Evolutionary conservation across 2,329 filamentous ascomycete species (phyloP), one percentile per base, ranked within the genome.

Genomic region (Phaeosphaeriaceae sp.): DNA sequence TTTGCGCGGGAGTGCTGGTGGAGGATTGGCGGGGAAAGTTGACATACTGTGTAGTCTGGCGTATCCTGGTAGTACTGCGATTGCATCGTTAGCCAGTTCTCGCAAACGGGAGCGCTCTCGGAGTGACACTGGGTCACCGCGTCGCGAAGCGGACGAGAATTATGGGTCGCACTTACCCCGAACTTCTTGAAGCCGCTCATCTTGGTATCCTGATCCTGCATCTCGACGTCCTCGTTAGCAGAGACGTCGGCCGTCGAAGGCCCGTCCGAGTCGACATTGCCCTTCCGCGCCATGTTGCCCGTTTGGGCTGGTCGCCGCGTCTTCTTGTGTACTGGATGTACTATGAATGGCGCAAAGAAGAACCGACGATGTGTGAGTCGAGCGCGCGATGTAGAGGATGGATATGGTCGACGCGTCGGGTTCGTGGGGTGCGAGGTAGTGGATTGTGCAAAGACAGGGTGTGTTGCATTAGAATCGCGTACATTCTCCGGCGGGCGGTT

Each of bases 31-130:
- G 22, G 20, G 13, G 46, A 48, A 44, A 24, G 33, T n/a, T 17
- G 27, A 49, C 65, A 65, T 82, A 84, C 82, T 62, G 86, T 88
- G 73, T 88, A 88, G 63, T 88, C 86, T 45, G 86, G 86, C 7
- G 86, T 88, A 56, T 88, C 85, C 70, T 86, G 79, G 57, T 82
- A 80, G 63, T 81, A 81, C 79, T 84, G 61, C 48, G 58, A 54
- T 48, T 47, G 27, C 21, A 47, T 47, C n/a, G 66, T 77, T 56
- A 77, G 74, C 63, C 49, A 60, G 44, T 52, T 61, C 63, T 51
- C 33, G 57, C 48, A 21, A 27, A 11, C 44, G 15, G 40, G 13
- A 17, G 36, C 33, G 47, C 44, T 54, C 53, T 24, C 19, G 19
- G 22, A 48, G 20, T 21, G 41, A 44, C 41, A n/a, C 31, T 25